Conservation (phyloP, 495 filamentous ascomycete genomes). For the Penicillium dipodomyicola region DNA sequence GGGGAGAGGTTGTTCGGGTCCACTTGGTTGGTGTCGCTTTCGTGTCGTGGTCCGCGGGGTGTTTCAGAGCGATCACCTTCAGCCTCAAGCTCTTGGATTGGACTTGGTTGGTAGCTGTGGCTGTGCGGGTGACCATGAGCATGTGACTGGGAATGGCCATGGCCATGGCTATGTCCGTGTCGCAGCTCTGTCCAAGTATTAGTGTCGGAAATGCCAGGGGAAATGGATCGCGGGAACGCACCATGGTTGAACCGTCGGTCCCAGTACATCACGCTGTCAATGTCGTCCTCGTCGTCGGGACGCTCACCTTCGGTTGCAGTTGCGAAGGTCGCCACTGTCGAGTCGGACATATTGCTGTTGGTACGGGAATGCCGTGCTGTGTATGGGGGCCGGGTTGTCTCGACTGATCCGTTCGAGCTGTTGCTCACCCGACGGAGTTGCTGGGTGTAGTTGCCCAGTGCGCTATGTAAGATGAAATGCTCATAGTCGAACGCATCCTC, state of each 20-base stretch:
- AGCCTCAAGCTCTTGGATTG: constrained; percentile 6
- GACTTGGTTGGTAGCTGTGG: constrained; percentile 16
- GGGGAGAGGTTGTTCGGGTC: constrained; percentile 1
- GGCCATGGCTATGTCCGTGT: constrained; percentile 20
- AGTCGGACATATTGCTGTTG: constrained; percentile 65
- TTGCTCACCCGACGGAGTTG: constrained; percentile 56
- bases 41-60: constrained; percentile 17
- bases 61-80: constrained; percentile 23
- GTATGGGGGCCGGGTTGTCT: constrained; percentile 60
- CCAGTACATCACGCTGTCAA: constrained; percentile 44
- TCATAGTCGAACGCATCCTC: constrained; percentile 98
- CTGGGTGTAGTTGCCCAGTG: constrained; percentile 66
- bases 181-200: constrained; percentile 28
- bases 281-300: constrained; percentile 43
- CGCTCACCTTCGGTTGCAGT: constrained; percentile 69
- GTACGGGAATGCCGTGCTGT: constrained; percentile 38
- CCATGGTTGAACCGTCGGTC: constrained; percentile 43
- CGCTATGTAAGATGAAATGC: constrained; percentile 88
- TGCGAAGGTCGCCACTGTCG: constrained; percentile 77
- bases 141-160: constrained; percentile 14
- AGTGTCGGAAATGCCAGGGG: not conserved
- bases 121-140: constrained; percentile 16
- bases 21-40: constrained; percentile 6
- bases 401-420: constrained; percentile 67
- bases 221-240: constrained; percentile 14